Conservation (phyloP, 345 rosid genomes). For the Eucalyptus tenuipes region DNA sequence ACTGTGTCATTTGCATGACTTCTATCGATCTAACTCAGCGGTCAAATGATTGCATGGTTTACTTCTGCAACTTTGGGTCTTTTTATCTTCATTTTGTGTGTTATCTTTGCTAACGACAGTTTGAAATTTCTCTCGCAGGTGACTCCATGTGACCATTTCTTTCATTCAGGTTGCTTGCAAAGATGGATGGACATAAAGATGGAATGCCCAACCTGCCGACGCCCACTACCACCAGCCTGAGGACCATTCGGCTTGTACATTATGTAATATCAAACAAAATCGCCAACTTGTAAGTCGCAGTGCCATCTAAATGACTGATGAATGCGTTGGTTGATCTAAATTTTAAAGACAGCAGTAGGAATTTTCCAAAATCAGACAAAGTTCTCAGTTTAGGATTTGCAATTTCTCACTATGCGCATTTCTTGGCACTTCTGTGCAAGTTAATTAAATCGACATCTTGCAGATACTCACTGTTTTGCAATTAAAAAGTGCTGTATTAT, state of each 20-base stretch:
- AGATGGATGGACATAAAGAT: slow-evolving; percentile 99
- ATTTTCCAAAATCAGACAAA: not conserved
- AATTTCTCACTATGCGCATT: not conserved
- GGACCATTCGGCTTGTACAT: slow-evolving; percentile 6
- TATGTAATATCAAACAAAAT: not conserved
- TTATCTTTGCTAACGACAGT: not conserved
- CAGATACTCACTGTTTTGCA: not conserved
- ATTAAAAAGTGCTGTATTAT: not conserved
- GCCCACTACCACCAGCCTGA: slow-evolving; percentile 82
- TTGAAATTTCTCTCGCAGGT: slow-evolving; percentile 31
- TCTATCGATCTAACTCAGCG: slow-evolving; percentile 58
- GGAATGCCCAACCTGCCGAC: slow-evolving; percentile 99
- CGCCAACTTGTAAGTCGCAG: not conserved
- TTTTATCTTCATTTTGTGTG: not conserved
- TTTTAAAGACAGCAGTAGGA: not conserved
- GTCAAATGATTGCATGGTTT: slow-evolving; percentile 75
- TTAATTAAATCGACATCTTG: not conserved
- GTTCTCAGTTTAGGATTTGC: not conserved
- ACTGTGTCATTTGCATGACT: slow-evolving; percentile 97
- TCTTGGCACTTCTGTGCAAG: not conserved
- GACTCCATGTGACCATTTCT: slow-evolving; percentile 95
- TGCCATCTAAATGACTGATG: not conserved
- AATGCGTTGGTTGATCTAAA: not conserved
- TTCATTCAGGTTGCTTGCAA: slow-evolving; percentile 89
- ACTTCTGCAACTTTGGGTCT: not conserved